Evolutionary conservation across 495 filamentous ascomycete species (phyloP), one percentile per base, ranked within the genome.

Genomic region (Trichoderma erinaceum): DNA sequence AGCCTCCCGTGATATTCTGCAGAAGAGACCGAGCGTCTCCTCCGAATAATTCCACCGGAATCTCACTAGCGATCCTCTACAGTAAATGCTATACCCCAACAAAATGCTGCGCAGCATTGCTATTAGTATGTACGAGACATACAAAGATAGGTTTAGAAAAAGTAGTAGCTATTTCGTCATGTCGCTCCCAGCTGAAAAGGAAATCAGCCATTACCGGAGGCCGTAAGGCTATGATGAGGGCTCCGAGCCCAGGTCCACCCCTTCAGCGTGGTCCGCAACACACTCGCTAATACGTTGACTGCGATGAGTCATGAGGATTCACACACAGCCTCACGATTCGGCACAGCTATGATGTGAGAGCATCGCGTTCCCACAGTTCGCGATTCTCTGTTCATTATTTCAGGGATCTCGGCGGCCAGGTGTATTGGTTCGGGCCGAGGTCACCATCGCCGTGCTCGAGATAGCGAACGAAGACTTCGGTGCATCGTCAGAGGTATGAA

Each of bases 311-410:
- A 66, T 56, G 16, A 35, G 7, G 44, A 48, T 16, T 16, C 44
- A 48, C 3, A 48, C n/a, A 69, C 25, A 5, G 64, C 67, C 35
- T 48, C 52, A 13, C 69, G 41, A 48, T 71, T 71, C 7, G 68
- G 70, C 6, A 64, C 70, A 58, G 69, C 70, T 25, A 71, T 64
- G 35, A 71, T 41, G 35, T 69, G 67, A 27, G 69, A 46, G 12
- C 65, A 16, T 11, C 23, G 68, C 66, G 3, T 69, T 64, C 6
- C 50, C 64, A 32, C 68, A 41, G 29, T 71, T 29, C 13, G 69
- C 41, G 21, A 71, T 63, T 18, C 66, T 41, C 32, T 67, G 21
- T 67, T 46, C 2, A 71, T 48, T 41, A 67, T 4, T 63, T 64
- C 67, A 18, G 70, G 70, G 41, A 71, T 50, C 67, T 48, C 38